A percentile compares a stretch with the other conserved stretches of the same genome.
Conservation (phyloP, 1,284 basidiomycete genomes). For the Heterobasidion annosum region DNA sequence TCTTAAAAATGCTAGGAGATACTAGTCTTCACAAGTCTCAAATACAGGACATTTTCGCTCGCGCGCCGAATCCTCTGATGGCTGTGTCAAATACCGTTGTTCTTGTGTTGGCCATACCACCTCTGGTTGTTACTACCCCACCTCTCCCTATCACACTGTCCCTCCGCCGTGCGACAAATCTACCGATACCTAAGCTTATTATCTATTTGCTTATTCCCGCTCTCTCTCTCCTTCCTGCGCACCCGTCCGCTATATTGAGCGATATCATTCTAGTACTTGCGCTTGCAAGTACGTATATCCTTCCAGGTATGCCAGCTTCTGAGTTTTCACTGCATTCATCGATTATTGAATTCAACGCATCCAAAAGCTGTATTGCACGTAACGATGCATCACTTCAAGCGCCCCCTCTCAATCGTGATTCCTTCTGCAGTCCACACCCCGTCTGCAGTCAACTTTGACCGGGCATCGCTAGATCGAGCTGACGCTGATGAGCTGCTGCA, state of each 20-base stretch:
- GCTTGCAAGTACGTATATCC: slow-evolving; percentile 45
- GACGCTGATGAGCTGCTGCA: slow-evolving; percentile 54
- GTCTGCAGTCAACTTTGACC: slow-evolving; percentile 19
- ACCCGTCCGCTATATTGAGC: slow-evolving; percentile 27
- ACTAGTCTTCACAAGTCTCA: slow-evolving; percentile 5
- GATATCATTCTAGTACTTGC: slow-evolving; percentile 40
- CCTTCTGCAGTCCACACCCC: slow-evolving; percentile 30
- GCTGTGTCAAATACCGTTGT: slow-evolving; percentile 39
- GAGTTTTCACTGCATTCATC: slow-evolving; percentile 7
- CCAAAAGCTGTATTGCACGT: slow-evolving; percentile 50
- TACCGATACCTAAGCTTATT: slow-evolving; percentile 39
- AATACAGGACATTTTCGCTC: slow-evolving; percentile 13
- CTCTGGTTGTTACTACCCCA: slow-evolving; percentile 48
- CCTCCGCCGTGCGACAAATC: slow-evolving; percentile 30
- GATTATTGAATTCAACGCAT: background rate
- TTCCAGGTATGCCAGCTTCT: slow-evolving; percentile 36
- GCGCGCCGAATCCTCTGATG: slow-evolving; percentile 22
- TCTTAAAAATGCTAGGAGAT: background rate
- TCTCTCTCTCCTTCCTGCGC: slow-evolving; percentile 33
- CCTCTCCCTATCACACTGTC: slow-evolving; percentile 34
- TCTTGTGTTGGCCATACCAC: slow-evolving; percentile 50
- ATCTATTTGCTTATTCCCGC: slow-evolving; percentile 29
- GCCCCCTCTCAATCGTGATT: slow-evolving; percentile 60
- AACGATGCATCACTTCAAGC: slow-evolving; percentile 56
- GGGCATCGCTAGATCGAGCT: slow-evolving; percentile 15